Evolutionary conservation across 2,329 filamentous ascomycete species (phyloP), one percentile per base, ranked within the genome.

Genomic region (Geosmithia putterillii): DNA sequence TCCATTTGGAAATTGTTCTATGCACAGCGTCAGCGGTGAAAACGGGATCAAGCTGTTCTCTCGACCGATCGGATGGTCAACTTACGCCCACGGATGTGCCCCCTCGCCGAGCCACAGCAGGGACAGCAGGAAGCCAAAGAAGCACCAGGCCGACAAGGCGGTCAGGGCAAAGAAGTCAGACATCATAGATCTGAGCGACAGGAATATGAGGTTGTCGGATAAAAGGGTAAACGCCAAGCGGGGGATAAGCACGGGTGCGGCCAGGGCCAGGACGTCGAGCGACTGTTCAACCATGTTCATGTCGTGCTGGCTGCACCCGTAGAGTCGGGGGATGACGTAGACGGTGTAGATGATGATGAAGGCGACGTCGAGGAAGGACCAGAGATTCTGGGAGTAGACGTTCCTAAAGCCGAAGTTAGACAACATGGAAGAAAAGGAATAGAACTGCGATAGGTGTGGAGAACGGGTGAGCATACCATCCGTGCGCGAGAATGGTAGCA

Each of bases 371-470:
- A 94, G 72, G 53, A 94, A 92, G 0, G 85, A 87, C 86, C 86
- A 94, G 3, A 94, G 65, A 52, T 92, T 90, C 57, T 94, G 85
- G 0, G 86, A 88, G 54, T 92, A 89, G 1, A 92, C 86, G 45
- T 78, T 76, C 84, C 84, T 76, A 40, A 45, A 32, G 34, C 18
- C 12, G 8, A 38, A 42, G 43, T 43, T 22, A 40, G 37, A 48
- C 23, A 50, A n/a, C n/a, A n/a, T 23, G n/a, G n/a, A n/a, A n/a
- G n/a, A n/a, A n/a, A n/a, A n/a, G n/a, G n/a, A n/a, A n/a, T n/a
- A n/a, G n/a, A n/a, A n/a, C n/a, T n/a, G n/a, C n/a, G n/a, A n/a
- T n/a, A n/a, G n/a, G n/a, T n/a, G n/a, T n/a, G n/a, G n/a, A n/a
- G n/a, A n/a, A 38, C 4, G 7, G 20, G 20, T 12, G 6, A 25